Conservation (phyloP, 2,329 filamentous ascomycete genomes). For the Fusarium foetens region DNA sequence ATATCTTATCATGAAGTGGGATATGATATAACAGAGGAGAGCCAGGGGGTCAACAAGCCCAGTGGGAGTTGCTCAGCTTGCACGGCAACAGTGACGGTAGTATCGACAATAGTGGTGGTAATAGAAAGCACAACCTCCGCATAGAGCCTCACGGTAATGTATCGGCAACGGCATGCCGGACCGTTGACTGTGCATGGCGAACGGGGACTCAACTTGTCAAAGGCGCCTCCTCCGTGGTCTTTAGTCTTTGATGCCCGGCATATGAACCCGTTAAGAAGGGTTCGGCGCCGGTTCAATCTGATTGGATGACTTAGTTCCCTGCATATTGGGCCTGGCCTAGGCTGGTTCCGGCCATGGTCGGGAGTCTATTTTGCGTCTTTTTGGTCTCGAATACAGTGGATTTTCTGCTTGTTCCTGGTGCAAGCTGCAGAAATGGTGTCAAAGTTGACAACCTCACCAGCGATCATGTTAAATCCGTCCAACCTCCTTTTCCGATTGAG, state of each 20-base stretch:
- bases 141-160: conserved; percentile 31
- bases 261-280: conserved; percentile 32
- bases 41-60: neutral
- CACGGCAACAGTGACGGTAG: conserved; percentile 9
- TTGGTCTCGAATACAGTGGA: conserved; percentile 19
- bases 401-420: conserved; percentile 24
- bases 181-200: conserved; percentile 44
- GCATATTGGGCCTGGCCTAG: conserved; percentile 35
- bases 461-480: neutral
- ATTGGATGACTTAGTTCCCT: conserved; percentile 42
- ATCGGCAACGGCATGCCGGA: conserved; percentile 41
- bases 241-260: conserved; percentile 28
- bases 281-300: conserved; percentile 21
- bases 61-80: conserved; percentile 15
- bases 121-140: conserved; percentile 21
- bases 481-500: conserved; percentile 7
- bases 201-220: conserved; percentile 39
- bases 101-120: conserved; percentile 15
- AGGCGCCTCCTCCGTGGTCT: conserved; percentile 29
- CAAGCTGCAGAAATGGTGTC: conserved; percentile 17
- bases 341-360: conserved; percentile 27
- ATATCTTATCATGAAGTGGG: conserved; percentile 26
- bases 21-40: conserved; percentile 5
- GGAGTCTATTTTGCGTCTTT: conserved; percentile 24
- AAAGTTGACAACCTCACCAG: conserved; percentile 17